Conservation (phyloP, 345 rosid genomes). For the Fremontodendron californicum region DNA sequence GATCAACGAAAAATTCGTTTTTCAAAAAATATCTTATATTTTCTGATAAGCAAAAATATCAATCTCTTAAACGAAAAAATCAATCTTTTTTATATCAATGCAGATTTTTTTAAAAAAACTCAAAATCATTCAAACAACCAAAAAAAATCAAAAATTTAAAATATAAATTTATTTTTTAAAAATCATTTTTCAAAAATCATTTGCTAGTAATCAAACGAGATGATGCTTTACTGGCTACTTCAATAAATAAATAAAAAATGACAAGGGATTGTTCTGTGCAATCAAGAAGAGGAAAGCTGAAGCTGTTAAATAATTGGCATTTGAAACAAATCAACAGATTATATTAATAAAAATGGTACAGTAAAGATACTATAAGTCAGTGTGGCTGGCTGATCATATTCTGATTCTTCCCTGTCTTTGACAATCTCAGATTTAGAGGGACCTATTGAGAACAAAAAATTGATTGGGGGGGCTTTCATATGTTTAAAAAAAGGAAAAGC, state of each 20-base stretch:
- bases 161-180: too few relatives aligned
- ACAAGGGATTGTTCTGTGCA: background rate
- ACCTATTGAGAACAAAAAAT: conserved; percentile 5
- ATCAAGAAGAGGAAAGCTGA: background rate
- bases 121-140: too few relatives aligned
- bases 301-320: background rate
- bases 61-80: too few relatives aligned
- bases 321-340: conserved; percentile 2
- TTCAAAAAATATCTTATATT: too few relatives aligned
- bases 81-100: too few relatives aligned
- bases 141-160: too few relatives aligned
- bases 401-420: conserved; percentile 15
- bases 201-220: too few relatives aligned
- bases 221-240: background rate
- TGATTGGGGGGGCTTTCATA: conserved; percentile 28
- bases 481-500: conserved; percentile 25
- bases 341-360: conserved; percentile 6
- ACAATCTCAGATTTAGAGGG: background rate
- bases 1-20: too few relatives aligned
- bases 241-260: background rate
- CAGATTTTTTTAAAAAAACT: too few relatives aligned
- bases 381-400: conserved; percentile 4
- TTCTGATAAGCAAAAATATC: too few relatives aligned
- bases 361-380: background rate
- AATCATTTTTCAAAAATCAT: too few relatives aligned